Conservation (phyloP, 345 rosid genomes). For the Abelmoschus esculentus region DNA sequence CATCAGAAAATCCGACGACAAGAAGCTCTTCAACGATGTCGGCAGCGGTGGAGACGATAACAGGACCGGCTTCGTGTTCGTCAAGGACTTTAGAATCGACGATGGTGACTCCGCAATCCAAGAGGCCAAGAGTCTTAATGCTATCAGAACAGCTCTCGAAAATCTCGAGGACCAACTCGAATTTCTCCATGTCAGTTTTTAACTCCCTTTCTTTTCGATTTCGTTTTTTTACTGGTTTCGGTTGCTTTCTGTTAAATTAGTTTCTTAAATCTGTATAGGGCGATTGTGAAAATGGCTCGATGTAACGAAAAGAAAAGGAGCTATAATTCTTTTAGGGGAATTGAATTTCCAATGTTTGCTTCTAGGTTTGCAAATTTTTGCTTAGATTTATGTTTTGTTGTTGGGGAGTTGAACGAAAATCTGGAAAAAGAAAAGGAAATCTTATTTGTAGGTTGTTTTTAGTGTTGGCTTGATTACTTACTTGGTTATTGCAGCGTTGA, state of each 20-base stretch:
- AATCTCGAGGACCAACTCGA: conserved; percentile 97
- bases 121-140: conserved; percentile 86
- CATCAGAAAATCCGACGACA: conserved; percentile 31
- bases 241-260: no score
- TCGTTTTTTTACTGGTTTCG: background rate
- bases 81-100: conserved; percentile 56
- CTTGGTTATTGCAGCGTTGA: no score
- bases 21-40: conserved; percentile 27
- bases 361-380: background rate
- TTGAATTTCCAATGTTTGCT: background rate
- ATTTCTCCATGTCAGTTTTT: conserved; percentile 63
- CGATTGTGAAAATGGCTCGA: no score
- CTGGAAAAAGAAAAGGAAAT: background rate
- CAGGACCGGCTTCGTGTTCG: conserved; percentile 63
- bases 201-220: background rate
- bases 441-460: background rate
- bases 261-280: no score
- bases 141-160: conserved; percentile 86
- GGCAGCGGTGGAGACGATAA: conserved; percentile 29
- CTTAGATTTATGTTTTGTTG: background rate
- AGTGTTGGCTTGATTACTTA: background rate
- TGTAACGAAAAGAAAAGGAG: background rate
- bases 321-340: background rate
- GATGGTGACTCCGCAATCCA: conserved; percentile 50
- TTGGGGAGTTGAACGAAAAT: background rate